Evolutionary conservation across 1,284 basidiomycete species (phyloP).

Genomic region (Entoloma clypeatum): DNA sequence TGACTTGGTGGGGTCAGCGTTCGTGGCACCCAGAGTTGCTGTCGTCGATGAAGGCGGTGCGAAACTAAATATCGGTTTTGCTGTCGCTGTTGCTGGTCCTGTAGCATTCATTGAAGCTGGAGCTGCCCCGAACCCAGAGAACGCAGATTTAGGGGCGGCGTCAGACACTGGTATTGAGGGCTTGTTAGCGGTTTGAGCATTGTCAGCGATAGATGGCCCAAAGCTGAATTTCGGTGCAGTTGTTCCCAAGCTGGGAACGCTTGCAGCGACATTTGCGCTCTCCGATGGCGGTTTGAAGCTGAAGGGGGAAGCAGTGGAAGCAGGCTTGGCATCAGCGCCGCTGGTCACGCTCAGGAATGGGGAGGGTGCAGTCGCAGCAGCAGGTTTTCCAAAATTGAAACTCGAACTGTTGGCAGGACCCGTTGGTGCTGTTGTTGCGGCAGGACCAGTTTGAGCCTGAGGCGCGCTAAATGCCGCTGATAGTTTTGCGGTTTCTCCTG

Average conservation of each 20-base stretch:
- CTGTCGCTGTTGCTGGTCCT: slow-evolving; percentile 10
- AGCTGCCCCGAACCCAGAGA: too few species aligned
- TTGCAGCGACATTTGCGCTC: background rate
- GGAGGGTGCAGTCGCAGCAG: slow-evolving; percentile 3
- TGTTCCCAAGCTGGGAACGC: slow-evolving; percentile 4
- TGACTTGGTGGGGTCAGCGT: too few species aligned
- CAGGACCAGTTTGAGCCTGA: too few species aligned
- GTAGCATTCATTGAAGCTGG: slow-evolving; percentile 14
- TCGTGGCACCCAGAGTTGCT: slow-evolving; percentile 5
- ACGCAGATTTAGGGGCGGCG: slow-evolving; percentile 15
- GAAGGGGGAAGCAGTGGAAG: slow-evolving; percentile 9
- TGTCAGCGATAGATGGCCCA: slow-evolving; percentile 11
- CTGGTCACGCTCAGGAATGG: slow-evolving; percentile 10
- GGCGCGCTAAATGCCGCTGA: too few species aligned
- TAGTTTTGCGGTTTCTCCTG: too few species aligned
- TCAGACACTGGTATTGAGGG: slow-evolving; percentile 17
- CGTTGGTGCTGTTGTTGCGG: slow-evolving; percentile 6
- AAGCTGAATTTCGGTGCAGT: slow-evolving; percentile 29
- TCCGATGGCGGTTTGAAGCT: slow-evolving; percentile 7
- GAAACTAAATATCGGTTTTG: slow-evolving; percentile 21
- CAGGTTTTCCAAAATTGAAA: slow-evolving; percentile 18
- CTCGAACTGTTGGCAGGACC: too few species aligned
- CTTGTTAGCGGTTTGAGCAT: slow-evolving; percentile 6
- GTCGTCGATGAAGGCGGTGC: slow-evolving; percentile 14
- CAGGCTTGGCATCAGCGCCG: slow-evolving; percentile 13